A percentile compares a stretch with the other conserved stretches of the same genome.
Evolutionary conservation across 805 yeast genomes (phyloP).

Genomic region (Ogataea zsoltii): DNA sequence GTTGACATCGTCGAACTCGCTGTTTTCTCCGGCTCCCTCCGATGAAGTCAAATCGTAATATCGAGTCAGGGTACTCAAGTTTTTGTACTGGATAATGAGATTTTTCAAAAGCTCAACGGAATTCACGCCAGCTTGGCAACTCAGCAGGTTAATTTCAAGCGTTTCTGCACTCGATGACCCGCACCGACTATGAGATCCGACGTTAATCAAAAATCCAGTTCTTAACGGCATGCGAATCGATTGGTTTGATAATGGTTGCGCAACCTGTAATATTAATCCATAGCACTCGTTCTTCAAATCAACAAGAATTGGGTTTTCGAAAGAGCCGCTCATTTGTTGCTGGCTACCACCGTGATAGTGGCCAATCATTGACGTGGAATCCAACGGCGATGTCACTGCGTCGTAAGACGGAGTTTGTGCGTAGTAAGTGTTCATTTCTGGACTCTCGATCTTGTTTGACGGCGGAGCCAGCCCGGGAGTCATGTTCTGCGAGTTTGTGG

Average conservation of each 20-base stretch:
- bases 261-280: slow-evolving; percentile 58
- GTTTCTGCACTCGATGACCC: slow-evolving; percentile 22
- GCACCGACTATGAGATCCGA: slow-evolving; percentile 3
- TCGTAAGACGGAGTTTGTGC: slow-evolving; percentile 33
- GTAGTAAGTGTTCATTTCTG: slow-evolving; percentile 22
- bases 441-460: slow-evolving; percentile 27
- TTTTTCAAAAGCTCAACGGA: slow-evolving; percentile 54
- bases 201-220: slow-evolving; percentile 64
- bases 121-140: slow-evolving; percentile 71
- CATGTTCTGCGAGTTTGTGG: slow-evolving; percentile 28
- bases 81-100: slow-evolving; percentile 61
- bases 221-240: slow-evolving; percentile 69
- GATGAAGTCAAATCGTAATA: slow-evolving; percentile 31
- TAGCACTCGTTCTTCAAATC: slow-evolving; percentile 53
- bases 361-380: slow-evolving; percentile 10
- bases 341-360: slow-evolving; percentile 3
- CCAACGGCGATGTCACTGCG: slow-evolving; percentile 28
- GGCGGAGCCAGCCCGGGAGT: slow-evolving; percentile 18
- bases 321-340: neutral
- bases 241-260: slow-evolving; percentile 69
- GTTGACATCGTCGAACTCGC: slow-evolving; percentile 24
- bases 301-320: slow-evolving; percentile 35
- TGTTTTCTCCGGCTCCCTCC: slow-evolving; percentile 25
- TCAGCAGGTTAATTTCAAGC: slow-evolving; percentile 66
- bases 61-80: slow-evolving; percentile 42